A percentile compares a stretch with the other conserved stretches of the same genome.
phyloP scores from a whole-genome alignment of 495 filamentous ascomycete genomes.

The Penicillium psychrofluorescens region DNA sequence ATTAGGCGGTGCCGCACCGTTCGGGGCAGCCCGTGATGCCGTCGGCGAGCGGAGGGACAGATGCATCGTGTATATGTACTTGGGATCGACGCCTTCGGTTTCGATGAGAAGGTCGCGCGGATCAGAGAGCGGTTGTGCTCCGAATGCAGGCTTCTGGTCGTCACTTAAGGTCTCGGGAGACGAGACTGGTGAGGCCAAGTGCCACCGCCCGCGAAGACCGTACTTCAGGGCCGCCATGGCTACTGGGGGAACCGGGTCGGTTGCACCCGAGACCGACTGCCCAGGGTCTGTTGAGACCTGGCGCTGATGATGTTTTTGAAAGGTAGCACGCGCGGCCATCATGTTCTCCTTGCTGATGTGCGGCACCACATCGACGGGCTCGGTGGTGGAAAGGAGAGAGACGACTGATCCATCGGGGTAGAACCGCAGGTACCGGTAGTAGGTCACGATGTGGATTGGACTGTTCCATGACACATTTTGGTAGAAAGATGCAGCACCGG shows the following conservation, averaged over 20 bases:
- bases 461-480: conserved; percentile 60
- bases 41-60: conserved; percentile 55
- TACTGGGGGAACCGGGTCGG: conserved; percentile 29
- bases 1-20: conserved; percentile 18
- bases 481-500: conserved; percentile 57
- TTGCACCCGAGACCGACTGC: conserved; percentile 24
- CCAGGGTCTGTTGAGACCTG: conserved; percentile 27
- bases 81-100: conserved; percentile 69
- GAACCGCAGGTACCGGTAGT: conserved; percentile 93
- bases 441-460: conserved; percentile 93
- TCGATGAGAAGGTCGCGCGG: conserved; percentile 62
- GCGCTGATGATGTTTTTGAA: conserved; percentile 24
- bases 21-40: conserved; percentile 35
- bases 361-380: conserved; percentile 79
- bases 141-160: conserved; percentile 2
- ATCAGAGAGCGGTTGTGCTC: conserved; percentile 15
- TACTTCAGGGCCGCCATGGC: conserved; percentile 47
- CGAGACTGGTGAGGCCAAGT: conserved; percentile 35
- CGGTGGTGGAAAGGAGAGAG: conserved; percentile 66
- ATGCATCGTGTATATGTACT: conserved; percentile 78
- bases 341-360: conserved; percentile 53
- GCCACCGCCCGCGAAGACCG: conserved; percentile 55
- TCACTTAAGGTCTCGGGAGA: conserved; percentile 9
- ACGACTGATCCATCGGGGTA: conserved; percentile 83
- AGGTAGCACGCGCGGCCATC: conserved; percentile 20